A percentile compares a stretch with the other conserved stretches of the same genome.
phyloP scores from a whole-genome alignment of 352 stramenopile genomes.

The Phytophthora aleatoria region DNA sequence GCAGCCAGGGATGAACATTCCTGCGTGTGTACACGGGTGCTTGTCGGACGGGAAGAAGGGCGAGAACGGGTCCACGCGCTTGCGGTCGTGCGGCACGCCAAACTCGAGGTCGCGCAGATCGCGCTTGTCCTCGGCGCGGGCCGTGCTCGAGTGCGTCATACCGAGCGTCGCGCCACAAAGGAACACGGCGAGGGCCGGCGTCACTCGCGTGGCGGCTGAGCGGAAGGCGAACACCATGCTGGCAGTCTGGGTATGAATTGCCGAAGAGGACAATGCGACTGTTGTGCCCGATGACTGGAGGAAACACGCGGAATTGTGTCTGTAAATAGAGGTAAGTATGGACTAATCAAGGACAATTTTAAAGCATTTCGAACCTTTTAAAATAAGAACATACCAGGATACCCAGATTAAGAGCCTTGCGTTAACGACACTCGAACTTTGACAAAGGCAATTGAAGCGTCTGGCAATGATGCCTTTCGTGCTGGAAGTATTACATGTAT shows the following conservation, averaged over 20 bases:
- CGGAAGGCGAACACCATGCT: slow-evolving; percentile 74
- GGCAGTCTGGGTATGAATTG: not conserved
- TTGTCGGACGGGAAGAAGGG: slow-evolving; percentile 91
- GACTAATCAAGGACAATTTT: not conserved
- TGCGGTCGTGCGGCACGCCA: slow-evolving; percentile 84
- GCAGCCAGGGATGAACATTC: slow-evolving; percentile 92
- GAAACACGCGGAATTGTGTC: not conserved
- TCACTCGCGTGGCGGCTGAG: slow-evolving; percentile 46
- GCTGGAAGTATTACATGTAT: slow-evolving; percentile 3
- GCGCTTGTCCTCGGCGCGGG: slow-evolving; percentile 66
- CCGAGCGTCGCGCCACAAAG: slow-evolving; percentile 55
- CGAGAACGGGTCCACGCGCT: slow-evolving; percentile 89
- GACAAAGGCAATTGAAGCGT: no score
- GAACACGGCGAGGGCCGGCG: slow-evolving; percentile 53
- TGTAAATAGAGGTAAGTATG: not conserved
- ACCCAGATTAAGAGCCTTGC: not conserved
- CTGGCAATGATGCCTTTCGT: not conserved
- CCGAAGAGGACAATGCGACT: slow-evolving; percentile 15
- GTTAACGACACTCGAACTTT: slow-evolving; percentile 1
- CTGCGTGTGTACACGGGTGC: slow-evolving; percentile 89
- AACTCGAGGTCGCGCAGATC: slow-evolving; percentile 88
- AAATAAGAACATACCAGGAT: not conserved
- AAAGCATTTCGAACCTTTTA: not conserved
- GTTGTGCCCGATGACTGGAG: slow-evolving; percentile 4
- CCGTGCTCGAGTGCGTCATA: slow-evolving; percentile 39